Base-by-base conservation (phyloP, 371 early-diverging fungal species). In the Sporodiniella umbellata region DNA sequence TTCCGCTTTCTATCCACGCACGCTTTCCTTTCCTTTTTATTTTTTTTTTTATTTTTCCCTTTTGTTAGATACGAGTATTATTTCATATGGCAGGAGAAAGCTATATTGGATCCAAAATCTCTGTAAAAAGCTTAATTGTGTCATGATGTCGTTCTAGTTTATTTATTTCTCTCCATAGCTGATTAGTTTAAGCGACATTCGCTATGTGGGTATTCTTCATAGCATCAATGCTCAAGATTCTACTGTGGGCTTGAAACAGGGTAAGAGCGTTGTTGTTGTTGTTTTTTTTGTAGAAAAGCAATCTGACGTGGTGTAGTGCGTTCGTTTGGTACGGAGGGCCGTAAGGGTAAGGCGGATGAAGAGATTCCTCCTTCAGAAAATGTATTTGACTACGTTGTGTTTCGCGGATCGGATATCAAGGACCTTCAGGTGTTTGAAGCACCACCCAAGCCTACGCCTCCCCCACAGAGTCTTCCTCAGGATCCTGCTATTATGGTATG, bases 381-480 rank as follows among this genome's bases (percentile, higher is more conserved):
- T 60, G 78, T 93, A 30, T 97, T 89, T 72, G 91, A 91, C 56
- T 91, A 81, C 66, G 92, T 95, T 55, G 88, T 92, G 28, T 96
- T 96, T 62, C 85, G 92, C 48, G 96, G 94, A 25, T 84, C 89
- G 15, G 98, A 98, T 55, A 90, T 98, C 54, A 90, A 92, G 73
- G 92, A 92, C 64, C 76, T 98, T 45, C 88, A 92, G 54, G 94
- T 97, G 22, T 87, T 87, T 54, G 85, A 86, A 62, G 81, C 79
- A 11, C 84, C 88, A 40, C 78, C 83, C 8, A 74, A 83, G 17
- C 70, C 75, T 12, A 52, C 73, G 11, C 65, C 72, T 30, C 79
- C 84, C 10, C 81, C 75, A 31, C 70, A 65, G 11, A 79, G 80
- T 11, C 72, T 87, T 5, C 90, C 90, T 24, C 85, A 90, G 58